Evolutionary conservation across 768 basidiomycete genomes (phyloP).

Genomic region (Tulasnella sp.): DNA sequence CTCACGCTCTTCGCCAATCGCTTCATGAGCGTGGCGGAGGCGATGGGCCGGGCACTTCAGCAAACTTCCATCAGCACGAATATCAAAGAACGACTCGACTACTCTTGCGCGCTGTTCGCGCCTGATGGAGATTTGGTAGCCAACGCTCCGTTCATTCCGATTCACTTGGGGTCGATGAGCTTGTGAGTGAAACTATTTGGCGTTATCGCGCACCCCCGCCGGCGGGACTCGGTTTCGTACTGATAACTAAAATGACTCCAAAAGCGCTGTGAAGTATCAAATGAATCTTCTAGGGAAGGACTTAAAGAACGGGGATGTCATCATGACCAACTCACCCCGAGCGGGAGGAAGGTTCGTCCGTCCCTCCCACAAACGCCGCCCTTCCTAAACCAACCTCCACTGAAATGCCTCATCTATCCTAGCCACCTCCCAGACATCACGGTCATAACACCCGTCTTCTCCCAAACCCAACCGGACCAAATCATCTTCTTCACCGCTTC

Average conservation of each 20-base stretch:
- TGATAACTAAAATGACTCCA: too few species aligned
- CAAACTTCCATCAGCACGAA: slow-evolving; percentile 92
- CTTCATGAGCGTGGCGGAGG: slow-evolving; percentile 96
- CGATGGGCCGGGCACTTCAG: slow-evolving; percentile 87
- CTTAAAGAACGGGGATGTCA: slow-evolving; percentile 84
- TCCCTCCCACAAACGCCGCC: too few species aligned
- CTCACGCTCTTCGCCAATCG: slow-evolving; percentile 91
- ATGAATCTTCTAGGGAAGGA: slow-evolving; percentile 68
- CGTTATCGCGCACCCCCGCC: too few species aligned
- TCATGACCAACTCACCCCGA: slow-evolving; percentile 87
- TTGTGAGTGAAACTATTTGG: slow-evolving; percentile 57
- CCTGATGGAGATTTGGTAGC: slow-evolving; percentile 94
- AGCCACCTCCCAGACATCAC: slow-evolving; percentile 85
- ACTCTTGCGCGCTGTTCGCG: slow-evolving; percentile 90
- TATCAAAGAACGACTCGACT: slow-evolving; percentile 94
- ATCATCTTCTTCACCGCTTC: slow-evolving; percentile 94
- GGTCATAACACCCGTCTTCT: slow-evolving; percentile 88
- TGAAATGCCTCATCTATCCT: too few species aligned
- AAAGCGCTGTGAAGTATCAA: slow-evolving; percentile 82
- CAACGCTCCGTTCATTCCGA: slow-evolving; percentile 60
- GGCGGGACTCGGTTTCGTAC: too few species aligned
- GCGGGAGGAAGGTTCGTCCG: slow-evolving; percentile 76
- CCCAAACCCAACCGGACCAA: slow-evolving; percentile 49
- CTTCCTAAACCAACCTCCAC: too few species aligned
- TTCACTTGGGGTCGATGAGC: slow-evolving; percentile 56